Base-by-base conservation (phyloP, 2,329 filamentous ascomycete genomes). In the Gyromitra esculenta region DNA sequence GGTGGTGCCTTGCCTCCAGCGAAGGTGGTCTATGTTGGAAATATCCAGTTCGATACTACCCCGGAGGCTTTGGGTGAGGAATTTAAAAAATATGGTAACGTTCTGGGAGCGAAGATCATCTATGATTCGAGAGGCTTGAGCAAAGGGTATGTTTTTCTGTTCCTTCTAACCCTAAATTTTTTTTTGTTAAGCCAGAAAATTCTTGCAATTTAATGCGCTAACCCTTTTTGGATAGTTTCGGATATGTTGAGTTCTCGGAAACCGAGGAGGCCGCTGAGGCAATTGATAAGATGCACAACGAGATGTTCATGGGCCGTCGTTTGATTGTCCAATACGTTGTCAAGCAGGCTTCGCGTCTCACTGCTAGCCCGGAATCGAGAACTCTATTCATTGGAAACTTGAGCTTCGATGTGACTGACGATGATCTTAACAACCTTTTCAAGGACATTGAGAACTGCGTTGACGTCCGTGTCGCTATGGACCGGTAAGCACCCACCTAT, bases 371-470 rank as follows among this genome's bases (percentile, higher is more conserved):
- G 52, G 89, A 90, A 1, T 87, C 88, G 66, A 89, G 87, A 81
- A 92, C 90, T 0, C 85, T 97, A 43, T 97, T 91, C 85, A 88
- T 97, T 80, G 93, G 93, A 80, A 96, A 96, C 85, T 89, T 97
- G 84, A 90, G 92, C 9, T 96, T 92, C 82, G 92, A 96, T 84
- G 91, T 94, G 85, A 92, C 91, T 7, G 93, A 97, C 82, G 88
- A 89, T 69, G 93, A 97, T 81, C 86, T 97, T 69, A 94, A 94
- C 84, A 87, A 89, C 68, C 84, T 96, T 35, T 95, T 97, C 87
- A 86, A 87, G 74, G 87, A 89, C 31, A 86, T 96, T 76, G 85
- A 87, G 64, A 91, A 92, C 82, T 87, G 95, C 62, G 84, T 87
- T 69, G 92, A 94, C 81, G 90, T 97, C 62, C 90, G 94, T 77